Conservation (phyloP, 169 alveolate genomes). For the Condylostoma magnum region DNA sequence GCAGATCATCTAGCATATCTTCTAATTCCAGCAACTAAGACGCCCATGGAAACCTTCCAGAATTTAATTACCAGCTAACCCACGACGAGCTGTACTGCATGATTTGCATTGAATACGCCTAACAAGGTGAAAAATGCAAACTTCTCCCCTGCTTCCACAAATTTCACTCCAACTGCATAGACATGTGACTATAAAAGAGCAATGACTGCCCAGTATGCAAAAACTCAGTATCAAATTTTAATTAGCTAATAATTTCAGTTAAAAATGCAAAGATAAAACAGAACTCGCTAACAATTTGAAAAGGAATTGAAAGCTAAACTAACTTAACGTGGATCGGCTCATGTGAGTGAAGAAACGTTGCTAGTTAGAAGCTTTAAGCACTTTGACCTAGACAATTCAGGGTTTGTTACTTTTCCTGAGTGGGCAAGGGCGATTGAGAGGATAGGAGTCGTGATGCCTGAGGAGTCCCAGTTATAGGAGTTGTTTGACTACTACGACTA, state of each 20-base stretch:
- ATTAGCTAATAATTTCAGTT: background rate
- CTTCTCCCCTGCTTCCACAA: constrained; percentile 61
- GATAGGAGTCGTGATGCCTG: constrained; percentile 48
- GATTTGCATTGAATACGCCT: constrained; percentile 1
- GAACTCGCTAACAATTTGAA: too few relatives aligned
- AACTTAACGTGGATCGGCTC: constrained; percentile 52
- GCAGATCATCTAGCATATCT: too few relatives aligned
- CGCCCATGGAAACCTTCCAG: too few relatives aligned
- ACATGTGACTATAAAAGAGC: constrained; percentile 44
- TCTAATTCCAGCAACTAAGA: too few relatives aligned
- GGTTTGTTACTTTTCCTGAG: constrained; percentile 52
- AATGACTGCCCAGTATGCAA: constrained; percentile 65
- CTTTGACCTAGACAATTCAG: constrained; percentile 70
- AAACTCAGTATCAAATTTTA: background rate
- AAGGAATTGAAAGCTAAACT: constrained; percentile 65
- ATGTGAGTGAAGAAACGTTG: constrained; percentile 56
- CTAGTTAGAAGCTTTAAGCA: constrained; percentile 65
- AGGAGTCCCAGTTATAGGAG: constrained; percentile 35
- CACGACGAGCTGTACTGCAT: too few relatives aligned
- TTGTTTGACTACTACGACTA: constrained; percentile 51
- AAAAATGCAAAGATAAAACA: too few relatives aligned
- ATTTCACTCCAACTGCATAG: constrained; percentile 59
- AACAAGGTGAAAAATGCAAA: constrained; percentile 2
- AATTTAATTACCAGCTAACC: too few relatives aligned
- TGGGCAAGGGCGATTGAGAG: constrained; percentile 66